phyloP scores from a whole-genome alignment of 2,329 filamentous ascomycete species.

The Xylariaceae sp. region DNA sequence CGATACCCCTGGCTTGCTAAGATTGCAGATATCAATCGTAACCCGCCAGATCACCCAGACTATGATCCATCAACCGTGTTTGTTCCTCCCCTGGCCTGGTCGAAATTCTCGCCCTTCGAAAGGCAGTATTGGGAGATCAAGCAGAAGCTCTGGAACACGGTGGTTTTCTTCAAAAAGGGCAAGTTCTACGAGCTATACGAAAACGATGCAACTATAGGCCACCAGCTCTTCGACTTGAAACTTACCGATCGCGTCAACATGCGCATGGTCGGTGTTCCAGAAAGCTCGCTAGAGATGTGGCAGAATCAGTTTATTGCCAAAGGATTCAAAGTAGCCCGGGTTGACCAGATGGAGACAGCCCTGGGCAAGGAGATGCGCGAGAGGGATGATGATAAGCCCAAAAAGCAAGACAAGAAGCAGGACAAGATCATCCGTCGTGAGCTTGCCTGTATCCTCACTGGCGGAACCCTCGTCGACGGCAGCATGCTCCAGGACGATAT shows the following conservation, averaged over 20 bases:
- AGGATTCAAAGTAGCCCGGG: slow-evolving; percentile 92
- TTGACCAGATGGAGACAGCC: slow-evolving; percentile 95
- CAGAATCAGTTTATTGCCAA: slow-evolving; percentile 98
- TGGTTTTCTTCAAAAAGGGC: slow-evolving; percentile 99
- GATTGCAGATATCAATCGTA: slow-evolving; percentile 75
- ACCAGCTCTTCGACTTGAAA: slow-evolving; percentile 95
- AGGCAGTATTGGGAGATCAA: slow-evolving; percentile 99
- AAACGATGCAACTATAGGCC: slow-evolving; percentile 92
- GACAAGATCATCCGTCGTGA: slow-evolving; percentile 94
- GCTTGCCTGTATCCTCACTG: slow-evolving; percentile 83
- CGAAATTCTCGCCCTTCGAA: slow-evolving; percentile 86
- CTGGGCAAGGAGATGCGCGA: slow-evolving; percentile 99
- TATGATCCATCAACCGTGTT: slow-evolving; percentile 90
- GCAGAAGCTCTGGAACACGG: slow-evolving; percentile 92
- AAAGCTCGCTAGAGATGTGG: slow-evolving; percentile 94
- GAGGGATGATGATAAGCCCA: slow-evolving; percentile 59
- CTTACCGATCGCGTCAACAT: slow-evolving; percentile 98
- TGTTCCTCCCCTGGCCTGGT: slow-evolving; percentile 75
- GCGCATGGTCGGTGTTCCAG: slow-evolving; percentile 98
- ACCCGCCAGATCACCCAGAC: slow-evolving; percentile 73
- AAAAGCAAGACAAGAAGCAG: slow-evolving; percentile 83
- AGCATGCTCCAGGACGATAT: slow-evolving; percentile 98
- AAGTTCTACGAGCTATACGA: slow-evolving; percentile 99
- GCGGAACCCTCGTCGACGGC: slow-evolving; percentile 88
- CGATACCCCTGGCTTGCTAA: slow-evolving; percentile 89